Conservation (phyloP, 805 yeast species). For the Phaffomyces opuntiae region DNA sequence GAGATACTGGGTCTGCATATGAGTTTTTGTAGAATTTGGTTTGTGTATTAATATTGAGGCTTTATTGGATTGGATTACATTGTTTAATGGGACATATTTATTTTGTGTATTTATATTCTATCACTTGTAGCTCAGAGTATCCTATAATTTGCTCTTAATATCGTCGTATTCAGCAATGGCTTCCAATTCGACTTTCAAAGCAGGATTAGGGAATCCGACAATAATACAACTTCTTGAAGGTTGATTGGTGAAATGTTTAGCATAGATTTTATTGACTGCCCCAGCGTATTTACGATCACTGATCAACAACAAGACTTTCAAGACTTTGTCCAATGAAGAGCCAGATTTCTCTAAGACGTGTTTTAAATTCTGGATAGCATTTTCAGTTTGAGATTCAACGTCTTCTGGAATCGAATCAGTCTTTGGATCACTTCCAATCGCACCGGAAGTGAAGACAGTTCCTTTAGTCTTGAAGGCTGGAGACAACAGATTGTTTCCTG, state of each 20-base stretch:
- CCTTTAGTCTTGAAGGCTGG: conserved; percentile 36
- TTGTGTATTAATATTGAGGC: background rate
- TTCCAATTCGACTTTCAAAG: conserved; percentile 46
- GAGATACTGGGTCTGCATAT: too few relatives aligned
- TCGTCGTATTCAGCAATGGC: conserved; percentile 32
- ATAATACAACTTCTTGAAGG: conserved; percentile 51
- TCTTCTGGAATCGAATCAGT: conserved; percentile 36
- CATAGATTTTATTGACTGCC: conserved; percentile 39
- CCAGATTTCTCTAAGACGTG: conserved; percentile 38
- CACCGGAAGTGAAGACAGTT: conserved; percentile 43
- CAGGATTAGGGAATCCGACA: conserved; percentile 43
- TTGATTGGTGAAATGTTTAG: conserved; percentile 35
- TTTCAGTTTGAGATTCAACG: conserved; percentile 37
- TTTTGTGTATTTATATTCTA: background rate
- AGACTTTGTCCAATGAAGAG: conserved; percentile 36
- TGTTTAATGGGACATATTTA: background rate
- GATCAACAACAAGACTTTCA: conserved; percentile 45
- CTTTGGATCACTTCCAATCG: conserved; percentile 34
- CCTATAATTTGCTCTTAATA: conserved; percentile 5
- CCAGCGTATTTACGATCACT: conserved; percentile 35
- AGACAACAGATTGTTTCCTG: conserved; percentile 28
- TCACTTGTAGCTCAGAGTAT: background rate
- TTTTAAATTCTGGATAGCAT: conserved; percentile 37
- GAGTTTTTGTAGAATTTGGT: too few relatives aligned
- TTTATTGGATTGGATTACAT: background rate